Base-by-base conservation (phyloP, 768 basidiomycete genomes). In the Suillus cothurnatus region DNA sequence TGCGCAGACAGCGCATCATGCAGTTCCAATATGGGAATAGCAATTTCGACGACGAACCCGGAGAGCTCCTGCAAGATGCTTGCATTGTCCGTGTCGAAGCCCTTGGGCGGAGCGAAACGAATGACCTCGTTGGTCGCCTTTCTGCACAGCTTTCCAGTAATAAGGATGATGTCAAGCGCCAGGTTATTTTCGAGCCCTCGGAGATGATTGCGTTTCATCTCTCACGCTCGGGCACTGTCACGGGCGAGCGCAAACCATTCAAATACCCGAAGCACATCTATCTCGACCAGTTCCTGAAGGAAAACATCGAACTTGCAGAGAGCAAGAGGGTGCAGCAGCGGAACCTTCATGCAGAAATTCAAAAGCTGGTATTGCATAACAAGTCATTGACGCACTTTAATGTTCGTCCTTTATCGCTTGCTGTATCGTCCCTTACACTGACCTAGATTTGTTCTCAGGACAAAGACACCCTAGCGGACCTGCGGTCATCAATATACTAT, bases 201-300 rank as follows among this genome's bases (percentile, higher is more conserved):
- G 85, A 88, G 38, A 79, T 91, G 38, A 81, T 92, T 47, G 80
- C 83, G 0, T 92, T 92, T 72, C 80, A 86, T 36, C 75, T 85
- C 31, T 65, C 74, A 36, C 78, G 81, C 21, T 71, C 71, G 53
- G 64, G 66, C 50, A 70, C 61, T 63, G 71, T 53, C 57, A 71
- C 66, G 31, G 55, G 58, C 21, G 76, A 79, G 36, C 77, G 71
- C 32, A 73, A 73, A 63, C 69, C 68, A 5, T 88, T 93, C 68
- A 74, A 72, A 17, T 94, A 84, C 68, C 92, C 92, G 2, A 85
- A 84, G 68, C 78, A 80, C 23, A 79, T 94, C 56, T 92, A 86
- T 72, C 78, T 94, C 55, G 93, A 94, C 71, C 85, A 87, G 60
- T 94, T 92, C 69, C 68, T 93, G 67, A 80, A 80, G 58, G 81